phyloP scores from a whole-genome alignment of 148 eudicot species.

The Chenopodium quinoa region DNA sequence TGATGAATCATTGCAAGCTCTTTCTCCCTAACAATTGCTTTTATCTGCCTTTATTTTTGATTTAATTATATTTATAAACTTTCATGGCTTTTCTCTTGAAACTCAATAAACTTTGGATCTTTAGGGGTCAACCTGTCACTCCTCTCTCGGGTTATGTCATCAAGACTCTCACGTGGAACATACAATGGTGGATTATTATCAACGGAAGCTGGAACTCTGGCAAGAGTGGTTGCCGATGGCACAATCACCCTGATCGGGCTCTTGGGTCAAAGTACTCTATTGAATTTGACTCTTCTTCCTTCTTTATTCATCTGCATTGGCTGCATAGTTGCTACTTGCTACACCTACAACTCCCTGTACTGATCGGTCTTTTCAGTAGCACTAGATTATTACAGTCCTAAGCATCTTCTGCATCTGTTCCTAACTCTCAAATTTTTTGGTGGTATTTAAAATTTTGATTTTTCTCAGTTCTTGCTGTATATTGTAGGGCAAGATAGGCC shows the following conservation, averaged over 20 bases:
- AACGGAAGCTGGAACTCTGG: conserved; percentile 95
- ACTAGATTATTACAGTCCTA: neutral
- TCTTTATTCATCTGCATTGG: conserved; percentile 70
- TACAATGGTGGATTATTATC: conserved; percentile 91
- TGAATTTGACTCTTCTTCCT: conserved; percentile 72
- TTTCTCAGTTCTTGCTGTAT: conserved; percentile 28
- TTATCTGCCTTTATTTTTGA: neutral
- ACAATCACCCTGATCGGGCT: conserved; percentile 80
- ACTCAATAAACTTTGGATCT: neutral
- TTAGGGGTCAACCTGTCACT: conserved; percentile 87
- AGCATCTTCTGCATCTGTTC: neutral
- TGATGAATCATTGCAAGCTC: neutral
- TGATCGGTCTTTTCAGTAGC: conserved; percentile 20
- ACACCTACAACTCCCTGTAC: conserved; percentile 78
- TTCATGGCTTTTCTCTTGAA: neutral
- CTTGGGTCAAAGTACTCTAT: conserved; percentile 57
- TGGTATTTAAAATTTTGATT: neutral
- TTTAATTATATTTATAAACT: neutral
- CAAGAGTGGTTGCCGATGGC: conserved; percentile 89
- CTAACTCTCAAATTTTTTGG: conserved; percentile 9
- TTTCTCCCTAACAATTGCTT: neutral
- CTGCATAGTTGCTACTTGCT: conserved; percentile 77
- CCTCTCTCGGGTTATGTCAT: conserved; percentile 95
- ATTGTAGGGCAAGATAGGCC: conserved; percentile 18
- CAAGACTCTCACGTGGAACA: conserved; percentile 90